Percentiles rank a stretch among this genome's conserved stretches.
Conservation (phyloP, 2,329 filamentous ascomycete species). For the Graphiopsis chlorocephala region DNA sequence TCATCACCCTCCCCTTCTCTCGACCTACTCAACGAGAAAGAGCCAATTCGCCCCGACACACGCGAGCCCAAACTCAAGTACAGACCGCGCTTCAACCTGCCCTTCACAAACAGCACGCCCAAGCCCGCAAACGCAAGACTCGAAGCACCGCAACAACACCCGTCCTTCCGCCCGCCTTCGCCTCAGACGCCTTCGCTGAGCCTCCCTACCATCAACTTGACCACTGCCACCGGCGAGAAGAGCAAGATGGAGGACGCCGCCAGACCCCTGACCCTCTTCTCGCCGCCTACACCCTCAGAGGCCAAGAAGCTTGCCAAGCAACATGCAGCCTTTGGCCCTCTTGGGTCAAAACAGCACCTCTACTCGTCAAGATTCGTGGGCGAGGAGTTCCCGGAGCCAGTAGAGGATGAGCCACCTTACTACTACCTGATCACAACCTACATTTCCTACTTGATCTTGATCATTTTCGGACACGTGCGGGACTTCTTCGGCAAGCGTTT, state of each 20-base stretch:
- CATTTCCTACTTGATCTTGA: slow-evolving; percentile 94
- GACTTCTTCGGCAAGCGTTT: slow-evolving; percentile 99
- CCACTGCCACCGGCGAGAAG: slow-evolving; percentile 76
- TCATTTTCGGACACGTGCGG: slow-evolving; percentile 89
- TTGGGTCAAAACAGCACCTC: slow-evolving; percentile 75
- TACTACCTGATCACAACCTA: slow-evolving; percentile 97
- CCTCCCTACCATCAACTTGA: slow-evolving; percentile 87
- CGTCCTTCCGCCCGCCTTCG: slow-evolving; percentile 62
- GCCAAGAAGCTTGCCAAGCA: slow-evolving; percentile 69
- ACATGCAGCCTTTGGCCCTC: slow-evolving; percentile 88
- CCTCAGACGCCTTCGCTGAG: slow-evolving; percentile 71
- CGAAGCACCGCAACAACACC: slow-evolving; percentile 43
- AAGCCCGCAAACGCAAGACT: slow-evolving; percentile 28
- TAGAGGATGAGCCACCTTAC: slow-evolving; percentile 95
- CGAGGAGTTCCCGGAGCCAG: slow-evolving; percentile 71
- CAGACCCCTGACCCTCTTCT: slow-evolving; percentile 76
- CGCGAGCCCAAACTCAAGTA: slow-evolving; percentile 25
- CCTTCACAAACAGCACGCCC: slow-evolving; percentile 29
- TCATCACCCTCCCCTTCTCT: slow-evolving; percentile 50
- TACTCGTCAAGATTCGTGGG: slow-evolving; percentile 88
- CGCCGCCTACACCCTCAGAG: slow-evolving; percentile 83
- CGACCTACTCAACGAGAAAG: slow-evolving; percentile 54
- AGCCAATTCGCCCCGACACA: slow-evolving; percentile 35
- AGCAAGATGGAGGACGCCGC: slow-evolving; percentile 70
- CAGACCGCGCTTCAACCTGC: slow-evolving; percentile 29